Conservation (phyloP, 148 eudicot genomes). For the Amaranthus cruentus region DNA sequence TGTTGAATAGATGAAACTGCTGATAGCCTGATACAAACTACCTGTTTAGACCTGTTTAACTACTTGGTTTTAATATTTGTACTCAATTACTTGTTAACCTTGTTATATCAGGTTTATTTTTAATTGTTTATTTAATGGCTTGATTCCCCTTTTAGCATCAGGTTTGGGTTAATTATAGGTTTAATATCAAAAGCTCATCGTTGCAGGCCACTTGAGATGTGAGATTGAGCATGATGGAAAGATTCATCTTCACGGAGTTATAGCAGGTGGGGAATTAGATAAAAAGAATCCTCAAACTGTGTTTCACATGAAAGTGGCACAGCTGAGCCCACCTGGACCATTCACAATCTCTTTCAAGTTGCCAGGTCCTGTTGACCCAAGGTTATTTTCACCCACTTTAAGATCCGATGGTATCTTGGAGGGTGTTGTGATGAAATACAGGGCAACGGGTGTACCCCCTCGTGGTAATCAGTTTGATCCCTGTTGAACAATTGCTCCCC, state of each 20-base stretch:
- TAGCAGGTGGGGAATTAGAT: slow-evolving; percentile 33
- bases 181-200: not conserved
- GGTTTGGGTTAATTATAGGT: not conserved
- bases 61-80: too few relatives aligned
- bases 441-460: slow-evolving; percentile 3
- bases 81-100: not conserved
- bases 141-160: not conserved
- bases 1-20: not conserved
- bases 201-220: slow-evolving; percentile 70
- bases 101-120: not conserved
- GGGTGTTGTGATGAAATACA: slow-evolving; percentile 52
- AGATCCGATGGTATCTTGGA: slow-evolving; percentile 73
- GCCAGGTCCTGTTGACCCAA: slow-evolving; percentile 83
- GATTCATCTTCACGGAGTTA: slow-evolving; percentile 53
- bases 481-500: not conserved
- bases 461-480: slow-evolving; percentile 31
- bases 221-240: slow-evolving; percentile 74
- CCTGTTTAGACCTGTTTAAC: too few relatives aligned
- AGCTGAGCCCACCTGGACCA: slow-evolving; percentile 60
- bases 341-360: slow-evolving; percentile 67
- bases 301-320: slow-evolving; percentile 46
- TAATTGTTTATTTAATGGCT: not conserved
- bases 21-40: not conserved
- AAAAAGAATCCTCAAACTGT: slow-evolving; percentile 29
- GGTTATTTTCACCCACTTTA: slow-evolving; percentile 50